Base-by-base conservation (phyloP, 495 filamentous ascomycete species). In the Hypoxylon crocopeplum region DNA sequence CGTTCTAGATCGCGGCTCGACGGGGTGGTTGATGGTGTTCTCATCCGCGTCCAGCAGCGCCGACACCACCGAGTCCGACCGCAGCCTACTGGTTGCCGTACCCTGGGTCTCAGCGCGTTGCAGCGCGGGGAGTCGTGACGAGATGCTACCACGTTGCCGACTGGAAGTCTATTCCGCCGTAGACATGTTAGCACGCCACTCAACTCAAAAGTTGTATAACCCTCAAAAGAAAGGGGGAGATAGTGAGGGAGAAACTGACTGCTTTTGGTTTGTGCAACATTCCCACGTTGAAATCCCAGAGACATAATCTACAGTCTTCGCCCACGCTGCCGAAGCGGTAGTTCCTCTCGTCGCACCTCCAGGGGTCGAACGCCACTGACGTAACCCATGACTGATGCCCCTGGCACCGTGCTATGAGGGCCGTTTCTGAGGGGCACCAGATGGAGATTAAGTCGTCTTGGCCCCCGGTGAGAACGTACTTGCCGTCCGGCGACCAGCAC, bases 241-340 rank as follows among this genome's bases (percentile, higher is more conserved):
- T 4, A 27, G 24, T 24, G 24, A 8, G 22, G 22, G 27, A 13
- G 11, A 49, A 16, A 64, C 63, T 62, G 13, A 46, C 88, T 66
- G 88, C 72, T 59, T 75, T 91, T 1, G 94, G 95, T 25, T 94
- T 84, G 69, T 93, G 87, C 59, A 98, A 76, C 92, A 97, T 97
- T 41, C 92, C 92, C 21, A 97, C 92, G 54, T 87, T 94, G 72
- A 98, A 98, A 77, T 98, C 94, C 94, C 94, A 98, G 25, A 98
- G 76, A 42, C 97, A 81, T 25, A 98, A 72, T 48, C 91, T 76
- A 64, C 94, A 89, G 69, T 98, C 94, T 70, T 97, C 92, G 4
- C 95, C 95, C 12, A 98, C 95, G 62, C 89, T 95, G 21, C 95
- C 94, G 61, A 98, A 95, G 2, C 94, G 83, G 67, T 98, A 98